Conservation (phyloP, 352 stramenopile species). For the Pythium apleroticum region DNA sequence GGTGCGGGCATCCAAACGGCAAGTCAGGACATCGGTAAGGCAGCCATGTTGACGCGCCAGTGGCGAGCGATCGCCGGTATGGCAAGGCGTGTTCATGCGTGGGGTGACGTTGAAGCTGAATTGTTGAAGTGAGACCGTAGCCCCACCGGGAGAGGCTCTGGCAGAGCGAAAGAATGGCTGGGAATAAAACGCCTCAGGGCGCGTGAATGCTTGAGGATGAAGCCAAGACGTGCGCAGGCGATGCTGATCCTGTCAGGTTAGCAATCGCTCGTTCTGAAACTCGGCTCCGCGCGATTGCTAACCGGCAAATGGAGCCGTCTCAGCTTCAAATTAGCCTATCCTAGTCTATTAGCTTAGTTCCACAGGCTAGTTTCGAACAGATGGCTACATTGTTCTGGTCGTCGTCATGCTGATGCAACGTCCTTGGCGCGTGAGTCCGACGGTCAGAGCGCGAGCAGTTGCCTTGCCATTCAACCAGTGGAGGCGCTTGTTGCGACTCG, state of each 20-base stretch:
- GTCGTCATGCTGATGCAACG: no score
- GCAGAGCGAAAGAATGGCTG: not conserved
- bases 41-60: not conserved
- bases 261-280: slow-evolving; percentile 3
- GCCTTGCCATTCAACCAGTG: not conserved
- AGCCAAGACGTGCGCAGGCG: not conserved
- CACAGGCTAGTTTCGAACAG: no score
- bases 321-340: no score
- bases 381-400: no score
- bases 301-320: not conserved
- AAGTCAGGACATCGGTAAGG: not conserved
- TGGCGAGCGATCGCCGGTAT: not conserved
- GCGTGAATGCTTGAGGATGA: not conserved
- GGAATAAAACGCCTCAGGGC: not conserved
- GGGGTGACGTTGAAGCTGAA: not conserved
- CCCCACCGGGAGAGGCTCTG: not conserved
- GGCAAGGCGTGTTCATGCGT: not conserved
- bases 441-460: not conserved
- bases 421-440: not conserved
- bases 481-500: no score
- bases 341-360: no score
- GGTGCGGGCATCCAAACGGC: no score
- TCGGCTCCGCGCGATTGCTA: not conserved
- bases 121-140: not conserved
- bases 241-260: no score